These are phyloP conservation scores for Quercus bicolor DNA, from an alignment of 306 rosid species.

Conservation along the genomic window DNA sequence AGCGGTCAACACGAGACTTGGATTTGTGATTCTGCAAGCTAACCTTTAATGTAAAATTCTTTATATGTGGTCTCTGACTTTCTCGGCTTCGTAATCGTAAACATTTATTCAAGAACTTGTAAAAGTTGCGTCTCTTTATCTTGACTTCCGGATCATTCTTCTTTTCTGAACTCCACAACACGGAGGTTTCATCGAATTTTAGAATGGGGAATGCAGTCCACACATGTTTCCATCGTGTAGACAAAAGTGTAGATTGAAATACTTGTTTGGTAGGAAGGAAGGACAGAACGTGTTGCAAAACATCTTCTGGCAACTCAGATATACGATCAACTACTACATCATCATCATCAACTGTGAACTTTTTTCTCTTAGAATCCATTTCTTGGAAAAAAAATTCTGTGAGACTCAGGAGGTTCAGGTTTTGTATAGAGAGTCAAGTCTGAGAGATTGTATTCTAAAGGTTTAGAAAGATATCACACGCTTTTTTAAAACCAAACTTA, in stretches of 20 bases:
- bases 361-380: too few species aligned
- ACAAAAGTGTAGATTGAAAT: conserved; percentile 31
- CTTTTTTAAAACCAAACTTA: too few species aligned
- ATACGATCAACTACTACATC: too few species aligned
- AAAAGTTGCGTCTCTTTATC: background rate
- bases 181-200: background rate
- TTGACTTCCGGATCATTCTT: too few species aligned
- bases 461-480: too few species aligned
- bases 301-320: conserved; percentile 19
- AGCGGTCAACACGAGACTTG: conserved; percentile 15
- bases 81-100: background rate
- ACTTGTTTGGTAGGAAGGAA: conserved; percentile 27
- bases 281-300: conserved; percentile 31
- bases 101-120: conserved; percentile 17
- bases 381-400: too few species aligned
- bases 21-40: background rate
- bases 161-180: background rate
- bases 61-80: conserved; percentile 16
- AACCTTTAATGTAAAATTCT: conserved; percentile 1
- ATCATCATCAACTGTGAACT: too few species aligned
- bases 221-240: conserved; percentile 24
- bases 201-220: conserved; percentile 28
- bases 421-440: too few species aligned
- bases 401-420: too few species aligned
- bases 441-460: too few species aligned